A percentile compares a stretch with the other conserved stretches of the same genome.
phyloP scores from a whole-genome alignment of 768 basidiomycete species.

The Tulasnella sp. region DNA sequence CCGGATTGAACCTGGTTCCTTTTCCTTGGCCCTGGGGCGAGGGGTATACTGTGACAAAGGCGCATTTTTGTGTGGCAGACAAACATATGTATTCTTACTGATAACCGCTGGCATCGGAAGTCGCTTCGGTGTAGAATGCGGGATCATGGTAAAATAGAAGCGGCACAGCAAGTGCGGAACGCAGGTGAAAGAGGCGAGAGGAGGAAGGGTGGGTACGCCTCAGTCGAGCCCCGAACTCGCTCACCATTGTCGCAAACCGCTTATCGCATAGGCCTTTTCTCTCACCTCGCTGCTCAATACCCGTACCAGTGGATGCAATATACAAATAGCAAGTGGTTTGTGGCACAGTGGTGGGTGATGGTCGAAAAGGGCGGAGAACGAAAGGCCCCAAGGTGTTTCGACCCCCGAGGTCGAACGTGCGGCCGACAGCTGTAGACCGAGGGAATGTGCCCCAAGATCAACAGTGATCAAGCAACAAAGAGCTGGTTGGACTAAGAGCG shows the following conservation, averaged over 20 bases:
- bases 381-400: not conserved
- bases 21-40: constrained; percentile 4
- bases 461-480: not conserved
- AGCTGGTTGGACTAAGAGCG: not conserved
- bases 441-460: not conserved
- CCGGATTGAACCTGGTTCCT: not conserved
- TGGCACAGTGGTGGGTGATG: not conserved
- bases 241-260: constrained; percentile 7
- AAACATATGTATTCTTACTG: not conserved
- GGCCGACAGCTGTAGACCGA: not conserved
- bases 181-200: constrained; percentile 7
- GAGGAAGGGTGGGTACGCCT: not conserved
- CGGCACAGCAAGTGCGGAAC: not conserved
- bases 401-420: not conserved
- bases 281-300: constrained; percentile 1
- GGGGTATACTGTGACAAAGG: not conserved
- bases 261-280: not conserved
- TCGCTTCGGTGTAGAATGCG: constrained; percentile 1
- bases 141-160: constrained; percentile 4
- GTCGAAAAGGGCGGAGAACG: not conserved
- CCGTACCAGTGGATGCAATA: not conserved
- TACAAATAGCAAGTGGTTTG: not conserved
- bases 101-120: not conserved
- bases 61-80: not conserved
- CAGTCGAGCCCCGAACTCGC: not conserved